Conservation (phyloP, 2,329 filamentous ascomycete species). For the Aspergillus proliferans region DNA sequence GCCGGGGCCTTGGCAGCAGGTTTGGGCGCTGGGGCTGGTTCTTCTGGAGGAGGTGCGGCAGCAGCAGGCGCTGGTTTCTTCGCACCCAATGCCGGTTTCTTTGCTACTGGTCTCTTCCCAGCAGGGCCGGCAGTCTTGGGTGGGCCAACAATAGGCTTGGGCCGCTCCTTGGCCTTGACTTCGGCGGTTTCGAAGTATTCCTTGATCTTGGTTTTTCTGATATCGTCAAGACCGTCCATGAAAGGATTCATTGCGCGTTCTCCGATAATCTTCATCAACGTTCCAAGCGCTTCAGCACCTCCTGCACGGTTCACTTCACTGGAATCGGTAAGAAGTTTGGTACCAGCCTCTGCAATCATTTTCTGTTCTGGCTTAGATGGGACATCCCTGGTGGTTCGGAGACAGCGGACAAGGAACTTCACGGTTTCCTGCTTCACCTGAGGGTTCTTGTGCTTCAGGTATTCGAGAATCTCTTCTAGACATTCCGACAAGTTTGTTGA, state of each 20-base stretch:
- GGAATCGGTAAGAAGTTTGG: conserved; percentile 84
- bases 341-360: conserved; percentile 77
- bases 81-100: conserved; percentile 44
- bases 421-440: conserved; percentile 95
- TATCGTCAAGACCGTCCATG: conserved; percentile 88
- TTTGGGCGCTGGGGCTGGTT: conserved; percentile 43
- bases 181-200: conserved; percentile 79
- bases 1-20: conserved; percentile 34
- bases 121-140: conserved; percentile 54
- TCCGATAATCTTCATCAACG: conserved; percentile 97
- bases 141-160: conserved; percentile 63
- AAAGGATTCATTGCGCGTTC: conserved; percentile 92
- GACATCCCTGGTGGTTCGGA: conserved; percentile 75
- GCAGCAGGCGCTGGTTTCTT: conserved; percentile 46
- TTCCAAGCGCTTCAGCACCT: conserved; percentile 86
- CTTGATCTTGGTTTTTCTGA: conserved; percentile 90
- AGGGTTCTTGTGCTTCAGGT: conserved; percentile 88
- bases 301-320: conserved; percentile 79
- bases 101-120: conserved; percentile 48
- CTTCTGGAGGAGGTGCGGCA: conserved; percentile 49
- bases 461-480: conserved; percentile 82
- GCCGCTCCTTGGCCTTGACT: conserved; percentile 86
- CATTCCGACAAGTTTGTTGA: conserved; percentile 73
- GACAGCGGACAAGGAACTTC: conserved; percentile 82
- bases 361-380: conserved; percentile 79